Conservation (phyloP, 2,329 filamentous ascomycete species). For the Xylaria sp. region DNA sequence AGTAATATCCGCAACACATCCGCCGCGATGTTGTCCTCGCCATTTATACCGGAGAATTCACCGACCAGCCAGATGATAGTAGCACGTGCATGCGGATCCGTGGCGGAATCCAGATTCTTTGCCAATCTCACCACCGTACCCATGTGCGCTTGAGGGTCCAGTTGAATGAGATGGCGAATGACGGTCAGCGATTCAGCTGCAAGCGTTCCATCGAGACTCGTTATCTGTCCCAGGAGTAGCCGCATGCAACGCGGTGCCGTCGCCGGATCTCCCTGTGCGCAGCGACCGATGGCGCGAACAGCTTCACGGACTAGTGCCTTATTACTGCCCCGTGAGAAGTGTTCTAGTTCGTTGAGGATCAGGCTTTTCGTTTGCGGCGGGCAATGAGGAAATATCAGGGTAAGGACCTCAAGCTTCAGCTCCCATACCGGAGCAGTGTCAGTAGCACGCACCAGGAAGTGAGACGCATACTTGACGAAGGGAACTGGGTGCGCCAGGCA, state of each 20-base stretch:
- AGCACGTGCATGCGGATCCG: slow-evolving; percentile 80
- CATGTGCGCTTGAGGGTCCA: slow-evolving; percentile 72
- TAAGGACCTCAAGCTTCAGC: slow-evolving; percentile 85
- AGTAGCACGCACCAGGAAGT: slow-evolving; percentile 78
- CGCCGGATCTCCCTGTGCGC: slow-evolving; percentile 69
- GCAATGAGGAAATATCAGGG: slow-evolving; percentile 82
- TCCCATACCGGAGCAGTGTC: slow-evolving; percentile 81
- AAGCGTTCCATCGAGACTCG: slow-evolving; percentile 77
- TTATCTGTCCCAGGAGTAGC: slow-evolving; percentile 79
- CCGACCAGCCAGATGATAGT: slow-evolving; percentile 97
- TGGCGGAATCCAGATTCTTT: slow-evolving; percentile 83
- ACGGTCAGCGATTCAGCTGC: slow-evolving; percentile 93
- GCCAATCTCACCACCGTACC: slow-evolving; percentile 85
- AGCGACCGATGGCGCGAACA: slow-evolving; percentile 87
- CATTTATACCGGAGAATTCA: slow-evolving; percentile 77
- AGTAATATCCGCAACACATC: slow-evolving; percentile 86
- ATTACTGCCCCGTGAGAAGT: slow-evolving; percentile 74
- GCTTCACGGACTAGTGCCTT: slow-evolving; percentile 78
- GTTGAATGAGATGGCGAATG: slow-evolving; percentile 91
- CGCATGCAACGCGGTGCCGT: slow-evolving; percentile 75
- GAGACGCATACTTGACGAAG: slow-evolving; percentile 84
- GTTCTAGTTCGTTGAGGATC: slow-evolving; percentile 86
- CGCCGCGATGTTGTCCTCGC: slow-evolving; percentile 83
- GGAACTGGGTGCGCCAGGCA: slow-evolving; percentile 67
- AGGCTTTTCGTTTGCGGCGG: slow-evolving; percentile 72